Conservation (phyloP, 2,329 filamentous ascomycete species). For the Alternaria alternata region DNA sequence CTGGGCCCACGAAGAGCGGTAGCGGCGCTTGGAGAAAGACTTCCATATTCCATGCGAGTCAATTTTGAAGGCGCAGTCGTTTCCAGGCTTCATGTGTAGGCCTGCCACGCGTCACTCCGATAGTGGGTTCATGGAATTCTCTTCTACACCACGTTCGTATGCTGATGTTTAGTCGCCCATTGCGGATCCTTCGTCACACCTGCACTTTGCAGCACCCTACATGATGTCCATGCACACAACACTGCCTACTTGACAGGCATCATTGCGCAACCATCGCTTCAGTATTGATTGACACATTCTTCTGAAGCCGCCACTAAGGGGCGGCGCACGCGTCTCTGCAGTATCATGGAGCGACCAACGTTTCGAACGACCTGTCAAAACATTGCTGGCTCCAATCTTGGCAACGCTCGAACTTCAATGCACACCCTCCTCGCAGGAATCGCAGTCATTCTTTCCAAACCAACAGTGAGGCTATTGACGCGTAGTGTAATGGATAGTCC, state of each 20-base stretch:
- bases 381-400: not conserved
- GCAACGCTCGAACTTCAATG: not conserved
- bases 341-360: conserved; percentile 5
- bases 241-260: not conserved
- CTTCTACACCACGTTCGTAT: not conserved
- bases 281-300: not conserved
- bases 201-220: not conserved
- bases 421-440: not conserved
- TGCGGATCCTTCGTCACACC: not conserved
- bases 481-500: not conserved
- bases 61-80: not conserved
- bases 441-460: not conserved
- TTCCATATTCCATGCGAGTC: not conserved
- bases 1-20: not conserved
- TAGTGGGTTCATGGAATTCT: not conserved
- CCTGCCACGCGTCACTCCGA: conserved; percentile 2
- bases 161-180: not conserved
- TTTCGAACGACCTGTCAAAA: conserved; percentile 12
- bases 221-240: not conserved
- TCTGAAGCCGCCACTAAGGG: not conserved
- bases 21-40: not conserved
- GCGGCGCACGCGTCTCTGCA: not conserved
- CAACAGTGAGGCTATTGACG: conserved; percentile 1
- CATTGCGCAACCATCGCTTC: not conserved
- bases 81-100: not conserved